These are phyloP conservation scores for Fusarium sp. DNA, from an alignment of 2,329 filamentous ascomycete genomes.

Conservation along the genomic window DNA sequence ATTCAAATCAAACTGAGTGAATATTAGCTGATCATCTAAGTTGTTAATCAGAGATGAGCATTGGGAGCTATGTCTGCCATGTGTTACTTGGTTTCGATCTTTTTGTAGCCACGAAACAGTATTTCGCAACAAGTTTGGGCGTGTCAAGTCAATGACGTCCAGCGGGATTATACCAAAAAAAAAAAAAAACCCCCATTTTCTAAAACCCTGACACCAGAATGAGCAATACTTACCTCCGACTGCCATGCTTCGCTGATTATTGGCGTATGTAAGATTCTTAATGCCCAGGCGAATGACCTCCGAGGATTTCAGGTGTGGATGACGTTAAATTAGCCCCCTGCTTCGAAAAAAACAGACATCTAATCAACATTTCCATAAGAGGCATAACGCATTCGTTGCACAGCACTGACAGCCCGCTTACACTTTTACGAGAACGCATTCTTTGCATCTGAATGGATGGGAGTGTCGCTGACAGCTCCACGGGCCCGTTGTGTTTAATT, in stretches of 20 bases:
- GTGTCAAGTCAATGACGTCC: fast-evolving
- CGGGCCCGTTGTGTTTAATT: fast-evolving
- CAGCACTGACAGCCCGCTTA: background rate
- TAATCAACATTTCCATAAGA: background rate
- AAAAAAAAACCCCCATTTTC: too few species aligned
- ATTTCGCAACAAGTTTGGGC: too few species aligned
- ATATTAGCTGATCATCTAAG: too few species aligned
- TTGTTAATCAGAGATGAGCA: too few species aligned
- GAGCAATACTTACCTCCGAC: fast-evolving
- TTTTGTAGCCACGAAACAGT: too few species aligned
- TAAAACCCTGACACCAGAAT: fast-evolving
- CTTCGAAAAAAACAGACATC: background rate
- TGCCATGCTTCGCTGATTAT: background rate
- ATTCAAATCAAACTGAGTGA: too few species aligned
- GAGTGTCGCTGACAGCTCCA: background rate
- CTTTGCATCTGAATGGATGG: background rate
- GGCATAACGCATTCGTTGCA: background rate
- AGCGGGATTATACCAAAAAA: too few species aligned
- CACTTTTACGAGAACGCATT: background rate
- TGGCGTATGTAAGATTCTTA: background rate
- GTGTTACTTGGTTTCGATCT: too few species aligned
- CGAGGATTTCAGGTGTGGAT: fast-evolving
- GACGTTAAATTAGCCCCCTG: background rate
- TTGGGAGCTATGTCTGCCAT: too few species aligned
- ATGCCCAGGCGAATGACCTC: background rate